phyloP scores from a whole-genome alignment of 179 eudicot genomes.

The Spinacia oleracea region DNA sequence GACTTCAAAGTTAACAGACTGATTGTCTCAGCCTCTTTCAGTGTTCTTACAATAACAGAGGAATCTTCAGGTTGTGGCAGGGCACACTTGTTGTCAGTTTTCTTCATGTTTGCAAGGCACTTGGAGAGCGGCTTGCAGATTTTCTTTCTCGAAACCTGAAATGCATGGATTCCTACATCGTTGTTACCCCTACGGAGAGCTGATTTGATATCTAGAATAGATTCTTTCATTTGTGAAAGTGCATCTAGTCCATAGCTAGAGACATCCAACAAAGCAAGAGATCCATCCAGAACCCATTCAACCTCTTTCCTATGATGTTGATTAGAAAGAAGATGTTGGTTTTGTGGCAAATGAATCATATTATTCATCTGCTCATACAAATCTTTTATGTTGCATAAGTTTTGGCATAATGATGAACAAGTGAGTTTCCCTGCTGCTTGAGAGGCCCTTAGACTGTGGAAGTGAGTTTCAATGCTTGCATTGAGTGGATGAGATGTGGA shows the following conservation, averaged over 20 bases:
- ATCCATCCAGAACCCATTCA: slow-evolving; percentile 30
- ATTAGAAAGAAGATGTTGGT: slow-evolving; percentile 26
- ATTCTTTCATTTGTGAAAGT: slow-evolving; percentile 25
- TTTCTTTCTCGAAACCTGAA: slow-evolving; percentile 28
- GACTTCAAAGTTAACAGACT: slow-evolving; percentile 29
- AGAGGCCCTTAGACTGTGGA: slow-evolving; percentile 19
- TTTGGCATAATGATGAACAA: slow-evolving; percentile 19
- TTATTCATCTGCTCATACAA: slow-evolving; percentile 24
- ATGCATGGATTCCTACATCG: slow-evolving; percentile 1
- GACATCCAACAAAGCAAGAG: slow-evolving; percentile 28
- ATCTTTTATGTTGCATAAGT: slow-evolving; percentile 24
- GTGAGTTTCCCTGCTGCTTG: slow-evolving; percentile 26
- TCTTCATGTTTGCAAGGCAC: slow-evolving; percentile 29
- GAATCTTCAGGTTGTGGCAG: slow-evolving; percentile 5
- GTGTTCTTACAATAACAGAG: not conserved
- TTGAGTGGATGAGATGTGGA: slow-evolving; percentile 22
- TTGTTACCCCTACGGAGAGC: slow-evolving; percentile 33
- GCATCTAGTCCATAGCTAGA: slow-evolving; percentile 18
- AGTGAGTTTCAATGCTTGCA: slow-evolving; percentile 19
- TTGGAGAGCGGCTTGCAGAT: slow-evolving; percentile 28
- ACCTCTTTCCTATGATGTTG: slow-evolving; percentile 14
- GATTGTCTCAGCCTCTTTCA: slow-evolving; percentile 29
- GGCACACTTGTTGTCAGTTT: slow-evolving; percentile 14
- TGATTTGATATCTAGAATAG: slow-evolving; percentile 31
- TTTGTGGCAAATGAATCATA: slow-evolving; percentile 23